These are phyloP conservation scores for Corchorus olitorius DNA, from an alignment of 345 rosid genomes.

Conservation along the genomic window DNA sequence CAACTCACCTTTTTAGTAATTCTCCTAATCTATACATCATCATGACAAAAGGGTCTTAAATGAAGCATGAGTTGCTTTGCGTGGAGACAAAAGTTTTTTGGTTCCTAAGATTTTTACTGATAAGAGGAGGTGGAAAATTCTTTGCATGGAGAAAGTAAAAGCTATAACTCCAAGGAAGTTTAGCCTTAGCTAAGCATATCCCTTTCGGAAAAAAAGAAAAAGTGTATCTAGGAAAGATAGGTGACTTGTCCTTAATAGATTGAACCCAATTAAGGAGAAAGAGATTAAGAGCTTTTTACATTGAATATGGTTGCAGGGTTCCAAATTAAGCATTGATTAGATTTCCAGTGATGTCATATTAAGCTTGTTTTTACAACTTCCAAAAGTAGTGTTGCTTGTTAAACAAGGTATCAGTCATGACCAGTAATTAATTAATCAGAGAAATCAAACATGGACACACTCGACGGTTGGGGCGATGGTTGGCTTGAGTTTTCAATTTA, in stretches of 20 bases:
- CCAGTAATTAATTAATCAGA: not conserved
- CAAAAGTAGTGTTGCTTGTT: slow-evolving; percentile 31
- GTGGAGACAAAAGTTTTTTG: slow-evolving; percentile 8
- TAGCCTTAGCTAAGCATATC: not conserved
- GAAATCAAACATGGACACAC: not conserved
- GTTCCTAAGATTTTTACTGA: too few relatives aligned
- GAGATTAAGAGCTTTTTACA: slow-evolving; percentile 1
- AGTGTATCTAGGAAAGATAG: not conserved
- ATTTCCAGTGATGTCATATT: slow-evolving; percentile 34
- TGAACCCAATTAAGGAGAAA: not conserved
- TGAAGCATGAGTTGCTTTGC: not conserved
- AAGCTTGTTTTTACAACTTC: not conserved
- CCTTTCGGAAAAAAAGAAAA: not conserved
- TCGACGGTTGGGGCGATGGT: slow-evolving; percentile 5
- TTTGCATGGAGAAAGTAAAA: slow-evolving; percentile 6
- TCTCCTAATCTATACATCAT: slow-evolving; percentile 14
- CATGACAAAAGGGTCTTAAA: not conserved
- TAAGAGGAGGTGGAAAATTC: too few relatives aligned
- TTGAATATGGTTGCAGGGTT: slow-evolving; percentile 1
- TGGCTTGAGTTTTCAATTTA: not conserved
- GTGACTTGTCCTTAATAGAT: not conserved
- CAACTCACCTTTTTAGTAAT: not conserved
- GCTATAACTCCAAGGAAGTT: not conserved
- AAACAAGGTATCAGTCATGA: slow-evolving; percentile 29
- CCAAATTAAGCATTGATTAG: slow-evolving; percentile 33